These are phyloP conservation scores for Oenanthe javanica DNA, from an alignment of 140 eudicot species.

Conservation along the genomic window DNA sequence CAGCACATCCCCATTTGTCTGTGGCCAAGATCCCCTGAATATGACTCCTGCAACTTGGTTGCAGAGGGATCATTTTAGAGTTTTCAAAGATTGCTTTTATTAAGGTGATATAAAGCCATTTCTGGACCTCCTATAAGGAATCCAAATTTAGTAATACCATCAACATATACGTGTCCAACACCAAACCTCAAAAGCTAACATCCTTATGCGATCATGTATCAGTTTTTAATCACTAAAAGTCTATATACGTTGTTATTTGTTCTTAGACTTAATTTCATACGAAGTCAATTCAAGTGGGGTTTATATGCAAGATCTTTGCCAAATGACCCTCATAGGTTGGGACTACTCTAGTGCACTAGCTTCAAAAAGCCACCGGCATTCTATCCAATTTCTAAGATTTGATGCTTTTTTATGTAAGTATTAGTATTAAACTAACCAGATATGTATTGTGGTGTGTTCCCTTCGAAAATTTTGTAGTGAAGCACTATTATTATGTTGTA, in stretches of 20 bases:
- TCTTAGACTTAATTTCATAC: not conserved
- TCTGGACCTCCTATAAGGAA: not conserved
- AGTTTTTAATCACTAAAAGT: not conserved
- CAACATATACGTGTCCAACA: not conserved
- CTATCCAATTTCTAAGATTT: not conserved
- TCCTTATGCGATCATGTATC: not conserved
- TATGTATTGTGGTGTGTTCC: not conserved
- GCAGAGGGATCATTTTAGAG: slow-evolving; percentile 1
- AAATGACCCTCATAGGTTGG: not conserved
- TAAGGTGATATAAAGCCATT: not conserved
- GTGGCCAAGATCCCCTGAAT: slow-evolving; percentile 11
- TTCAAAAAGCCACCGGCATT: slow-evolving; percentile 15
- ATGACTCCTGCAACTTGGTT: not conserved
- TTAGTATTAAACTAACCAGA: slow-evolving; percentile 1
- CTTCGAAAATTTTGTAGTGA: not conserved
- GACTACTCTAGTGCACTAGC: not conserved
- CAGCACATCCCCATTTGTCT: slow-evolving; percentile 1
- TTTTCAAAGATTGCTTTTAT: not conserved
- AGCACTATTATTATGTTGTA: not conserved
- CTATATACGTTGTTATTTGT: not conserved
- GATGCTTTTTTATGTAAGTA: not conserved
- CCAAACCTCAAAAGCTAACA: not conserved
- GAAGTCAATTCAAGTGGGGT: not conserved
- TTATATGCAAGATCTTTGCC: slow-evolving; percentile 3
- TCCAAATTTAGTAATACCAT: not conserved